Evolutionary conservation across 2,329 filamentous ascomycete species (phyloP).

Genomic region (Neurospora sp.): DNA sequence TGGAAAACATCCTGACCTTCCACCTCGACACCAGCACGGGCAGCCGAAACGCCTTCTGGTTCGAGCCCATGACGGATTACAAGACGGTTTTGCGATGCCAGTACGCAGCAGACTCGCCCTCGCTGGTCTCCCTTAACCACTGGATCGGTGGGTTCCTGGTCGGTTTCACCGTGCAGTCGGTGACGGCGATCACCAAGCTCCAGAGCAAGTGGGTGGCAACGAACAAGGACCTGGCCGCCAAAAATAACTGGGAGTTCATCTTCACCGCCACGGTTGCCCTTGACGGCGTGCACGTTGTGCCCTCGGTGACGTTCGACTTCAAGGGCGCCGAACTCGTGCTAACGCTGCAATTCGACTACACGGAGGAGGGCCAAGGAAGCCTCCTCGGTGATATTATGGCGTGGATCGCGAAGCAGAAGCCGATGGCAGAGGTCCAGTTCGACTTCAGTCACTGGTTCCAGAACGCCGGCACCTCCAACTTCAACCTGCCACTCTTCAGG

Average conservation of each 20-base stretch:
- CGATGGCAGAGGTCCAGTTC: neutral
- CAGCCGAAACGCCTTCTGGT: constrained; percentile 5
- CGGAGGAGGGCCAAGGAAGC: neutral
- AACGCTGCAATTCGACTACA: neutral
- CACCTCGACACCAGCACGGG: neutral
- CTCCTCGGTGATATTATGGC: neutral
- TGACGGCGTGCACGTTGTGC: neutral
- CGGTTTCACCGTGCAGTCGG: neutral
- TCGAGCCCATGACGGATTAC: neutral
- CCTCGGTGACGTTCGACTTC: neutral
- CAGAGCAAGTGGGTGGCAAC: neutral
- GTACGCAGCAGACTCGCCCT: neutral
- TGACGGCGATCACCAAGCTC: neutral
- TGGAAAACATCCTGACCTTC: neutral
- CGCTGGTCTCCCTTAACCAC: neutral
- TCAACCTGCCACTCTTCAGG: neutral
- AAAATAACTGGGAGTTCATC: neutral
- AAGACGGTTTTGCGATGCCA: neutral
- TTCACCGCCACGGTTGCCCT: neutral
- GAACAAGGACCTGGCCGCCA: neutral
- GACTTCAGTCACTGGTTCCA: constrained; percentile 20
- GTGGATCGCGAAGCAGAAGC: neutral
- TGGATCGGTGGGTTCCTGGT: neutral
- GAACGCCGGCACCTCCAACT: neutral
- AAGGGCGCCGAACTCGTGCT: neutral